phyloP scores from a whole-genome alignment of 495 filamentous ascomycete species.

The Penicillium waksmanii region DNA sequence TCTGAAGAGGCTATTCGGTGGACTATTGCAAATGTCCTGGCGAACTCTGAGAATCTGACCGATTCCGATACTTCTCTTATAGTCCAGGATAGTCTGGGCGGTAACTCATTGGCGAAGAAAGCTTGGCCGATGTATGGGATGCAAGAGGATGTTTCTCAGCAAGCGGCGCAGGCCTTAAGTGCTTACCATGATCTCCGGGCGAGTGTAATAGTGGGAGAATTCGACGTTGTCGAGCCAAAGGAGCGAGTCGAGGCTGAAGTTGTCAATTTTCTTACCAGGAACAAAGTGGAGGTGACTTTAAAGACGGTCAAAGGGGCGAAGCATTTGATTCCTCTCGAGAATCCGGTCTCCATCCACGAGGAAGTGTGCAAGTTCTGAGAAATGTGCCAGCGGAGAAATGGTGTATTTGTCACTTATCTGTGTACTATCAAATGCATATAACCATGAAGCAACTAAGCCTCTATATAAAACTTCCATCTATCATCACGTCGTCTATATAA shows the following conservation, averaged over 20 bases:
- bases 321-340: constrained; percentile 9
- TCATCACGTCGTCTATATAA: constrained; percentile 2
- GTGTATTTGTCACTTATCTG: background rate
- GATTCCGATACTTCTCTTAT: constrained; percentile 28
- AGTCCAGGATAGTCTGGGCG: constrained; percentile 34
- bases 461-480: constrained; percentile 10
- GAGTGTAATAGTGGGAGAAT: constrained; percentile 32
- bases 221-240: constrained; percentile 40
- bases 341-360: constrained; percentile 1
- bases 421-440: constrained; percentile 1
- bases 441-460: background rate
- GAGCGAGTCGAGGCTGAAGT: constrained; percentile 38
- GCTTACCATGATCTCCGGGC: constrained; percentile 10
- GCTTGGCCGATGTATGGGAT: constrained; percentile 47
- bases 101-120: constrained; percentile 35
- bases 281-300: constrained; percentile 14
- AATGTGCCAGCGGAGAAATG: background rate
- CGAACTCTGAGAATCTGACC: constrained; percentile 20
- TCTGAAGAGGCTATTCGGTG: constrained; percentile 32
- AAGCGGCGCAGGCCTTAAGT: constrained; percentile 11
- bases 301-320: constrained; percentile 7
- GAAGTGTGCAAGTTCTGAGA: constrained; percentile 3
- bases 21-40: constrained; percentile 41
- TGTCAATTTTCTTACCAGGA: constrained; percentile 17
- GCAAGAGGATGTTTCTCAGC: constrained; percentile 39